A percentile compares a stretch with the other conserved stretches of the same genome.
phyloP scores from a whole-genome alignment of 1,284 basidiomycete species.

The Cryptococcus hybrid region DNA sequence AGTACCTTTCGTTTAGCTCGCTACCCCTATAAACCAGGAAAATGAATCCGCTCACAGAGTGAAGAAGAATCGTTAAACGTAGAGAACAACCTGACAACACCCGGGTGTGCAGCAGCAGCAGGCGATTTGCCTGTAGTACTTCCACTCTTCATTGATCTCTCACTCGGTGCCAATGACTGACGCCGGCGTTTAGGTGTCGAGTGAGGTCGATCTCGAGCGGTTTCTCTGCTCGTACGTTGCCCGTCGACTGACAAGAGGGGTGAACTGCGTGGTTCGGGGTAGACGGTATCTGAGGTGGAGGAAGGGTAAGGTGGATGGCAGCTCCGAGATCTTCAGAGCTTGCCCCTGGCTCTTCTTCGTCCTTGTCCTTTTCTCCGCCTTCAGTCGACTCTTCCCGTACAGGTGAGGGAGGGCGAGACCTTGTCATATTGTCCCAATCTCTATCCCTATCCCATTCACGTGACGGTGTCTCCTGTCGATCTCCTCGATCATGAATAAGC shows the following conservation, averaged over 20 bases:
- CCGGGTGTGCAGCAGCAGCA: conserved; percentile 64
- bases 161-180: conserved; percentile 33
- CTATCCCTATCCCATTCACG: background rate
- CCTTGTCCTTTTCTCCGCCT: background rate
- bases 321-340: background rate
- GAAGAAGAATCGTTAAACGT: conserved; percentile 82
- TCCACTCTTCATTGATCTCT: conserved; percentile 29
- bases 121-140: conserved; percentile 4
- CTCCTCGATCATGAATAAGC: background rate
- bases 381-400: conserved; percentile 31
- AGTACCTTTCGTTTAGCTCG: no score
- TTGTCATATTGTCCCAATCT: no score
- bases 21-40: no score
- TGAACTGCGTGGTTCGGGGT: no score
- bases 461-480: background rate
- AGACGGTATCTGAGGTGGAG: no score
- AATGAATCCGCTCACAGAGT: conserved; percentile 61
- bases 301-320: background rate
- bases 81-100: conserved; percentile 74
- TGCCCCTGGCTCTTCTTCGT: background rate
- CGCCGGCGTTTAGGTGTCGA: conserved; percentile 26
- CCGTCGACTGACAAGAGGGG: background rate
- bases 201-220: background rate
- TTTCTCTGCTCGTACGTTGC: background rate
- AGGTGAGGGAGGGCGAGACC: conserved; percentile 32